Percentiles rank a stretch among this genome's conserved stretches.
Evolutionary conservation across 2,329 filamentous ascomycete species (phyloP).

Genomic region (Paracoccidioides brasiliensis): DNA sequence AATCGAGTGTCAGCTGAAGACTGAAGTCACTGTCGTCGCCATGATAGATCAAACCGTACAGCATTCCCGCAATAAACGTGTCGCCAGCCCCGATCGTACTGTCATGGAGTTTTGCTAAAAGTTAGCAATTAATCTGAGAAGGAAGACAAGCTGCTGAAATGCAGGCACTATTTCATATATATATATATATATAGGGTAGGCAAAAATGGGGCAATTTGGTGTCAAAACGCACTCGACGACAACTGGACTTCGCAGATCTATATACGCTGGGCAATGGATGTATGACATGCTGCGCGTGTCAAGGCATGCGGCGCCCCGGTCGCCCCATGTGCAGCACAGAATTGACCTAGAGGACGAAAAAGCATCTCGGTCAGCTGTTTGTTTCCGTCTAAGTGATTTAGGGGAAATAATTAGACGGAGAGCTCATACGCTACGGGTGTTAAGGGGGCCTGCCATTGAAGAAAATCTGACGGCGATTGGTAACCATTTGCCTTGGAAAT

Average conservation of each 20-base stretch:
- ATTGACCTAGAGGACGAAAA: constrained; percentile 26
- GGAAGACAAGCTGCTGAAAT: too few species aligned
- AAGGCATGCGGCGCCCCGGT: constrained; percentile 39
- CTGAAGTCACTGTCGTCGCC: constrained; percentile 31
- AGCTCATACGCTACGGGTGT: constrained; percentile 35
- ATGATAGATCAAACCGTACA: constrained; percentile 47
- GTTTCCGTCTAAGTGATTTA: background rate
- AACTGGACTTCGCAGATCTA: constrained; percentile 29
- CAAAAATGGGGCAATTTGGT: too few species aligned
- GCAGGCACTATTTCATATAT: too few species aligned
- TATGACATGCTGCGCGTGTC: constrained; percentile 24
- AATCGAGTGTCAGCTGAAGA: constrained; percentile 38
- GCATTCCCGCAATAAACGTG: constrained; percentile 59
- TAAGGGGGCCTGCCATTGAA: constrained; percentile 33
- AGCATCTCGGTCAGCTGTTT: background rate
- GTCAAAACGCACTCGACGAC: constrained; percentile 24
- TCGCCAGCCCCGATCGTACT: constrained; percentile 63
- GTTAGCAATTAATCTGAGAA: constrained; percentile 6
- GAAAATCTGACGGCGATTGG: constrained; percentile 38
- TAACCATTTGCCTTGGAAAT: constrained; percentile 25
- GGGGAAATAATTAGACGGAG: background rate
- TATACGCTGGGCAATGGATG: constrained; percentile 34
- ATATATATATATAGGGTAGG: too few species aligned
- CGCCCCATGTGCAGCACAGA: constrained; percentile 48
- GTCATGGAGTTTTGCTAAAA: constrained; percentile 3